phyloP scores from a whole-genome alignment of 768 basidiomycete species.

The Phaeotremella skinneri region DNA sequence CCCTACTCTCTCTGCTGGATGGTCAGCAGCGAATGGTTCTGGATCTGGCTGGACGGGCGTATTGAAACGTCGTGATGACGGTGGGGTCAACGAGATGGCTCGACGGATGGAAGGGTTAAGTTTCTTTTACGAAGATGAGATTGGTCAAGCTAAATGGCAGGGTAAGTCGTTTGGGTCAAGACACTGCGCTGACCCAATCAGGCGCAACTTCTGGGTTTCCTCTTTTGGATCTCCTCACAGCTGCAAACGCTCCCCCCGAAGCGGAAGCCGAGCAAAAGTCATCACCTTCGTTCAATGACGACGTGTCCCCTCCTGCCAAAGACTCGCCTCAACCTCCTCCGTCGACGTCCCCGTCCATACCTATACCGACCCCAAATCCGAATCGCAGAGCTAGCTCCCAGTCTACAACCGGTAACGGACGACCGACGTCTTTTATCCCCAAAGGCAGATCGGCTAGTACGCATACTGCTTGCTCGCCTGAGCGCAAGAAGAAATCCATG shows the following conservation, averaged over 20 bases:
- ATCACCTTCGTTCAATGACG: constrained; percentile 6
- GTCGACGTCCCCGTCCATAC: constrained; percentile 33
- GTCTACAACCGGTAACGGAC: constrained; percentile 10
- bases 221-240: constrained; percentile 69
- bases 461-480: not conserved
- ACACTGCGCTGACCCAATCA: constrained; percentile 10
- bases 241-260: constrained; percentile 25
- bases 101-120: constrained; percentile 51
- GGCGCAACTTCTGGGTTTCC: constrained; percentile 91
- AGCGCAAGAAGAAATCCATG: constrained; percentile 22
- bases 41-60: constrained; percentile 3
- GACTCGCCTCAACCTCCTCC: constrained; percentile 45
- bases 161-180: constrained; percentile 26
- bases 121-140: constrained; percentile 53
- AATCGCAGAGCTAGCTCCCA: constrained; percentile 17
- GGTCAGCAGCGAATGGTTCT: constrained; percentile 4
- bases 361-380: not conserved
- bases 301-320: constrained; percentile 7
- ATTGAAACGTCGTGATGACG: constrained; percentile 24
- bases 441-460: constrained; percentile 19
- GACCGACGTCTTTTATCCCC: constrained; percentile 16
- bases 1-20: not conserved
- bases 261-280: not conserved
- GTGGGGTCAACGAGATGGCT: constrained; percentile 44
- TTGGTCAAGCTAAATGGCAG: constrained; percentile 52